These are phyloP conservation scores for Sphagnum fallax DNA, from an alignment of 228 moss, liverwort and hornwort species.

Conservation along the genomic window DNA sequence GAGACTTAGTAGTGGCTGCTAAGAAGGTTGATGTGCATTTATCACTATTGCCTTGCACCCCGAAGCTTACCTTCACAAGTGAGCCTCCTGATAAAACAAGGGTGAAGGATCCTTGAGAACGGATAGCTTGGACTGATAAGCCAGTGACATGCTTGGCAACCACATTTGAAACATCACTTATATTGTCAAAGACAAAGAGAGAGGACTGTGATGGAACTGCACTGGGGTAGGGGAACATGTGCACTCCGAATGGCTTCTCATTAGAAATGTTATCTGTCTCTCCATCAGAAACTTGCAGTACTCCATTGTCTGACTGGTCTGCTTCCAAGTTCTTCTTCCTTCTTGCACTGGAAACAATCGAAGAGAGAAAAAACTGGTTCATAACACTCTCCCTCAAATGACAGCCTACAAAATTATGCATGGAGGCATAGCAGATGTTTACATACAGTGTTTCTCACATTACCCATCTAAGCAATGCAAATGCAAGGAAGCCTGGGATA, in stretches of 20 bases:
- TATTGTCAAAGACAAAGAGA: conserved; percentile 31
- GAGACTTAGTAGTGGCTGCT: not conserved
- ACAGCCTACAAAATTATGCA: not conserved
- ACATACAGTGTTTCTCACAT: not conserved
- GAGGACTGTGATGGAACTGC: conserved; percentile 44
- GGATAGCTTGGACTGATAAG: conserved; percentile 40
- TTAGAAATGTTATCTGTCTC: conserved; percentile 4
- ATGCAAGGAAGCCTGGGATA: too few relatives aligned
- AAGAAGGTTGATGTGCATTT: not conserved
- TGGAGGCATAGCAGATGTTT: not conserved
- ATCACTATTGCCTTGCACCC: not conserved
- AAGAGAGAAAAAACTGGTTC: not conserved
- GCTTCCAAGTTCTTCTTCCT: conserved; percentile 35
- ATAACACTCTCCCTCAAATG: not conserved
- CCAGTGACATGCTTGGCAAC: conserved; percentile 36
- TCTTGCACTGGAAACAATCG: conserved; percentile 11
- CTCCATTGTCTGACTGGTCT: conserved; percentile 21
- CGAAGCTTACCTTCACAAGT: conserved; percentile 34
- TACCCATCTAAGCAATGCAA: not conserved
- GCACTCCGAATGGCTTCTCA: conserved; percentile 32
- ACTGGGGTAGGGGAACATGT: conserved; percentile 40
- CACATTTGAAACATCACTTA: conserved; percentile 27
- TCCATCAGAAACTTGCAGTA: not conserved
- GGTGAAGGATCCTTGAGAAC: conserved; percentile 30
- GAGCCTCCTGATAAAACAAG: conserved; percentile 59